phyloP scores from a whole-genome alignment of 805 yeast species.

The Hanseniaspora lachancei region DNA sequence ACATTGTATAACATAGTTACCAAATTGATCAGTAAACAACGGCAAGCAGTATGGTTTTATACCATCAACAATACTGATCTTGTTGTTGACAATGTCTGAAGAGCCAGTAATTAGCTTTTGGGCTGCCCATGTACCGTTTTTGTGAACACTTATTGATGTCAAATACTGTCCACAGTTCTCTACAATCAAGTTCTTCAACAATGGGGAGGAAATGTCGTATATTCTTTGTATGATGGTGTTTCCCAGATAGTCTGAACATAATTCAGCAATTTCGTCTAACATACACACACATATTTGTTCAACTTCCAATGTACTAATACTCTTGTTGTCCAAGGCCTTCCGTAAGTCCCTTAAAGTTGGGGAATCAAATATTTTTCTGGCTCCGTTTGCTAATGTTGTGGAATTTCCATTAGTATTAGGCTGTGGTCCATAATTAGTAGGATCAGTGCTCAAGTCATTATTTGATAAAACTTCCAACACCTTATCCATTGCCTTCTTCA shows the following conservation, averaged over 20 bases:
- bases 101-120: conserved; percentile 82
- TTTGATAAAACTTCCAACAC: conserved; percentile 15
- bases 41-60: conserved; percentile 73
- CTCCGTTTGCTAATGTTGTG: neutral
- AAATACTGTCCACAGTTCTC: conserved; percentile 63
- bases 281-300: conserved; percentile 74
- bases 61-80: conserved; percentile 50
- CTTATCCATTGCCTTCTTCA: conserved; percentile 16
- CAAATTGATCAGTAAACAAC: conserved; percentile 86
- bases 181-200: conserved; percentile 68
- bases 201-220: conserved; percentile 56
- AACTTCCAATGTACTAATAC: conserved; percentile 44
- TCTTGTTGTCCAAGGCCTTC: conserved; percentile 50
- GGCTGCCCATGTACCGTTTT: conserved; percentile 98
- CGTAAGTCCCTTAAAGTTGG: conserved; percentile 79
- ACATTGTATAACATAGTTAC: conserved; percentile 91
- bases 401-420: neutral
- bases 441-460: conserved; percentile 8
- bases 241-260: conserved; percentile 86
- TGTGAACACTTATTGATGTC: conserved; percentile 88
- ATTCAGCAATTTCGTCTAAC: conserved; percentile 78
- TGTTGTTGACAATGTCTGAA: conserved; percentile 42
- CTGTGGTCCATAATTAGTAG: conserved; percentile 10
- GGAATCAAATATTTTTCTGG: conserved; percentile 60
- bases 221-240: conserved; percentile 90